Evolutionary conservation across 495 filamentous ascomycete genomes (phyloP).

Genomic region (Stereocaulon alpinum): DNA sequence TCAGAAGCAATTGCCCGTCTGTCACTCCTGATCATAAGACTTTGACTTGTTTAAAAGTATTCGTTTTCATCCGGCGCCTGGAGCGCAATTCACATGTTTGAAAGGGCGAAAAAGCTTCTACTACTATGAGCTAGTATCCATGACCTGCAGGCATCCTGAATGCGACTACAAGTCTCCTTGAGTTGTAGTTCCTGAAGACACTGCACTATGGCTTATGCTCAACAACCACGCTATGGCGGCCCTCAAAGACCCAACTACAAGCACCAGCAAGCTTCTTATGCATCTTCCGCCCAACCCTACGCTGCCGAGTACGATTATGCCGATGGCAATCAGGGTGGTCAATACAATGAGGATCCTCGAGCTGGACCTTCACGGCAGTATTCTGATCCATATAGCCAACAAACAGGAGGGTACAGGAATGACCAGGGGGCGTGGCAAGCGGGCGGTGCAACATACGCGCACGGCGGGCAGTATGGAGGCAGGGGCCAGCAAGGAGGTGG

Average conservation of each 20-base stretch:
- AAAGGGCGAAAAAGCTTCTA: neutral
- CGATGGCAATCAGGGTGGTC: neutral
- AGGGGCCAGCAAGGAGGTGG: conserved; percentile 1
- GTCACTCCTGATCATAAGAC: neutral
- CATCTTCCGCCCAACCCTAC: conserved; percentile 6
- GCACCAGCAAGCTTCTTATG: conserved; percentile 9
- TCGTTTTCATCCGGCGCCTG: neutral
- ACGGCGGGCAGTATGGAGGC: neutral
- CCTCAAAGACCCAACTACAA: conserved; percentile 2
- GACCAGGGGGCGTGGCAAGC: neutral
- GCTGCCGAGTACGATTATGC: conserved; percentile 1
- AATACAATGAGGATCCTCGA: neutral
- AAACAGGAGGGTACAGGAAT: neutral
- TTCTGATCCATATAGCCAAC: neutral
- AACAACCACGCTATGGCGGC: conserved; percentile 9
- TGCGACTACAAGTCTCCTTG: neutral
- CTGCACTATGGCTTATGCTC: conserved; percentile 11
- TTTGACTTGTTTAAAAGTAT: neutral
- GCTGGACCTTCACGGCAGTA: neutral
- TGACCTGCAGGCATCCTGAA: neutral
- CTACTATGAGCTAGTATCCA: neutral
- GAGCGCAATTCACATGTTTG: neutral
- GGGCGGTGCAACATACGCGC: neutral
- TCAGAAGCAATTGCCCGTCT: neutral
- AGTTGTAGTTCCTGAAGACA: neutral